Base-by-base conservation (phyloP, 345 rosid species). In the Noccaea caerulescens region DNA sequence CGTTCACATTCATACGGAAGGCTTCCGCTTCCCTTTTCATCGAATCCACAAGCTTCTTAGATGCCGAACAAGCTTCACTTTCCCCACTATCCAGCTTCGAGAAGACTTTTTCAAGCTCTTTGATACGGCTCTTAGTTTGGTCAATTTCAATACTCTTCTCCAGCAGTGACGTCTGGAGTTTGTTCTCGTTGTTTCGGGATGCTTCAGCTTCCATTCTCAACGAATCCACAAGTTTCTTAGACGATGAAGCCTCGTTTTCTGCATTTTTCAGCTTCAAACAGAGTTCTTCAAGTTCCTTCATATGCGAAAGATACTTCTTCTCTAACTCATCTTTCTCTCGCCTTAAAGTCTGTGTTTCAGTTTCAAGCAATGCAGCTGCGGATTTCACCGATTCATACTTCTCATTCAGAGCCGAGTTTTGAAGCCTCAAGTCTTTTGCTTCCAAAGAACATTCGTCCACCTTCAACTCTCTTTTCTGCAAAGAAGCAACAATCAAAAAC, bases 391-490 rank as follows among this genome's bases (percentile, higher is more conserved):
- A 49, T 67, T 63, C 77, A 10, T 69, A 68, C 60, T 60, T 80
- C 37, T 78, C 82, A 41, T 63, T 49, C 51, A 80, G 71, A 41
- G 47, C 66, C 23, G 44, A 80, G 32, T 82, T 52, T 70, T 68
- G 79, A 76, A 63, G 63, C 69, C 33, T 76, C 58, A 78, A 58
- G 25, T 71, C 79, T 57, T 74, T 52, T 50, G 58, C 69, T 58
- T 82, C 81, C 30, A 49, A 47, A 49, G 66, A 74, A 76, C 36
- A 64, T 46, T 61, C 78, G 5, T 72, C 41, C n/a, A 72, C 69
- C 81, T 70, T 76, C 44, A 75, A 10, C 67, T 76, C 76, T 50
- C 76, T 64, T 80, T 74, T 71, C 85, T 80, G 72, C 56, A 76
- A 50, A 32, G 10, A 55, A 49, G 23, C 27, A 58, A 13, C 63